phyloP scores from a whole-genome alignment of 495 filamentous ascomycete species.

The Talaromyces wortmannii region DNA sequence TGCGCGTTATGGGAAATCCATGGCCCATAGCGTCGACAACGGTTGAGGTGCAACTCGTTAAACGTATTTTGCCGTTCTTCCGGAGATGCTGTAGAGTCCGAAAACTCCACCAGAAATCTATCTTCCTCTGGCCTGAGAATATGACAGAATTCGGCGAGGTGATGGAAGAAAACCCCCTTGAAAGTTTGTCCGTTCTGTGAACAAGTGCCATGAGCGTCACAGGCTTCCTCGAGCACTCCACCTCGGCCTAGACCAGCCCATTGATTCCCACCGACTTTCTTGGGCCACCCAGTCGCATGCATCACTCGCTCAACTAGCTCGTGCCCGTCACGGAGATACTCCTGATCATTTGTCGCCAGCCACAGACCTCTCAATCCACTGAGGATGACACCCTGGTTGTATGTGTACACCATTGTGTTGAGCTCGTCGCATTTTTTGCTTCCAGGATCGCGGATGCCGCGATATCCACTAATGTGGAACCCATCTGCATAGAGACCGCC shows the following conservation, averaged over 20 bases:
- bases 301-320: constrained; percentile 64
- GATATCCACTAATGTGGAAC: constrained; percentile 75
- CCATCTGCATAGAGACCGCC: constrained; percentile 83
- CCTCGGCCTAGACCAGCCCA: constrained; percentile 74
- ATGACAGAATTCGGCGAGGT: constrained; percentile 74
- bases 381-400: constrained; percentile 94
- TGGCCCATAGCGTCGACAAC: constrained; percentile 56
- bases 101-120: constrained; percentile 19
- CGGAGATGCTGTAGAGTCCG: background rate
- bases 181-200: constrained; percentile 88
- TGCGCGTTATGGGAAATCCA: constrained; percentile 76
- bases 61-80: constrained; percentile 18
- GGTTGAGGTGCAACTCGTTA: constrained; percentile 40
- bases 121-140: constrained; percentile 42
- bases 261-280: constrained; percentile 21
- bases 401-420: constrained; percentile 88
- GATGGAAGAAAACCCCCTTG: constrained; percentile 93
- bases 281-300: constrained; percentile 64
- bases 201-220: constrained; percentile 68
- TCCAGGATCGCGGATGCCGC: constrained; percentile 33
- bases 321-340: constrained; percentile 77
- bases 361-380: constrained; percentile 77
- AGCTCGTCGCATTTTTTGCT: constrained; percentile 64
- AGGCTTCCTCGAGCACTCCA: constrained; percentile 80
- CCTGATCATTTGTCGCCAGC: constrained; percentile 55